Conservation (phyloP, 306 rosid species). For the Argentina anserina region DNA sequence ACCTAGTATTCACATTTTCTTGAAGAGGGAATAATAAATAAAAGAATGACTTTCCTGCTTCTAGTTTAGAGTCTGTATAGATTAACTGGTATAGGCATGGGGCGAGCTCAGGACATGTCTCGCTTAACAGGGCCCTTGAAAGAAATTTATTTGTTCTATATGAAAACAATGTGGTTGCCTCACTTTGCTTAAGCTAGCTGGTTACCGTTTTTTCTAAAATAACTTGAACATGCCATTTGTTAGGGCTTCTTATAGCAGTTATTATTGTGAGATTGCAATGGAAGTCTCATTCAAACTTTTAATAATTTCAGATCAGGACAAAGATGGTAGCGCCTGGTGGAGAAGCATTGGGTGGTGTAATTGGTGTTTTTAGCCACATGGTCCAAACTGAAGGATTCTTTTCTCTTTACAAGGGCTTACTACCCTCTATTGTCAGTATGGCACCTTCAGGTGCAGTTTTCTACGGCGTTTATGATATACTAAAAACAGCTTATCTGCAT, state of each 20-base stretch:
- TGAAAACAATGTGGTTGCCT: background rate
- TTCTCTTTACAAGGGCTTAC: conserved; percentile 93
- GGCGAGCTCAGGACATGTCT: background rate
- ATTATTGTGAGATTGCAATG: background rate
- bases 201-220: background rate
- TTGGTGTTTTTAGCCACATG: conserved; percentile 80
- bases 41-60: background rate
- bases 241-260: background rate
- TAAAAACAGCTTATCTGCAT: conserved; percentile 76
- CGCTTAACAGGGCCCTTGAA: background rate
- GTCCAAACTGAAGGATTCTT: conserved; percentile 87
- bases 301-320: conserved; percentile 72
- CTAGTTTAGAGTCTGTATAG: background rate
- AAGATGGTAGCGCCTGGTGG: conserved; percentile 96
- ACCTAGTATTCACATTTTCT: background rate
- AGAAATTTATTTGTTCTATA: background rate
- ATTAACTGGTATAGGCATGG: background rate
- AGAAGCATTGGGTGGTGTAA: conserved; percentile 90
- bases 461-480: conserved; percentile 87
- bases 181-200: background rate
- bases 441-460: conserved; percentile 98
- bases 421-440: conserved; percentile 90
- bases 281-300: background rate
- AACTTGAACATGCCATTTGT: background rate
- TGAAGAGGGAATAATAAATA: background rate